Evolutionary conservation across 164 flowering plant genomes (phyloP).

Genomic region (Buxus sempervirens): DNA sequence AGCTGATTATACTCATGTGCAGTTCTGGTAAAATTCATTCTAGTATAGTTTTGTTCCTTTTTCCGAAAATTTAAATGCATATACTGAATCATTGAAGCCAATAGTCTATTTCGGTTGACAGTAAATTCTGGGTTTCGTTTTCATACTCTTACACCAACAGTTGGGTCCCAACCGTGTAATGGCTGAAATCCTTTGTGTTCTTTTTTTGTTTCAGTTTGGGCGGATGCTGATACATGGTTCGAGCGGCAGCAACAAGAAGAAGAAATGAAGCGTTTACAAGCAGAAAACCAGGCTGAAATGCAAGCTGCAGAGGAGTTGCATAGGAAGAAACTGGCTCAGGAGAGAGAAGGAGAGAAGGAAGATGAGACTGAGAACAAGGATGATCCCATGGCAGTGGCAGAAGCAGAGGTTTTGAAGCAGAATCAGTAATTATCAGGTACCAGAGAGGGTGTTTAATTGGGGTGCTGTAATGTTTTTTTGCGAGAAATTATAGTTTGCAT

Average conservation of each 20-base stretch:
- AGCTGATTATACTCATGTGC: neutral
- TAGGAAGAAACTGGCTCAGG: conserved; percentile 75
- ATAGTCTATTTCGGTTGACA: too few species aligned
- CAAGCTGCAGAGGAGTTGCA: conserved; percentile 83
- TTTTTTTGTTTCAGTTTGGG: conserved; percentile 72
- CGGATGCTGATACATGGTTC: conserved; percentile 99
- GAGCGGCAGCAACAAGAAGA: conserved; percentile 94
- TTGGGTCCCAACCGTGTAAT: neutral
- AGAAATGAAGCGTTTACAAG: conserved; percentile 83
- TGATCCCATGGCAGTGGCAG: conserved; percentile 86
- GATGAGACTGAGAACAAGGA: conserved; percentile 51
- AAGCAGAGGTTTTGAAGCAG: conserved; percentile 61
- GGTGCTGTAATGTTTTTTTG: neutral
- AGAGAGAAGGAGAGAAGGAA: conserved; percentile 86
- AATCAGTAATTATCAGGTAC: conserved; percentile 16
- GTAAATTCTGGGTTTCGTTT: too few species aligned
- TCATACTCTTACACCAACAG: neutral
- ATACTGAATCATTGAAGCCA: too few species aligned
- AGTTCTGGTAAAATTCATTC: neutral
- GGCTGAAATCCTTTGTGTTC: neutral
- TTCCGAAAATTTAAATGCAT: too few species aligned
- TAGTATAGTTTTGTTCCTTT: neutral
- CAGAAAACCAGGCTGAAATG: conserved; percentile 76
- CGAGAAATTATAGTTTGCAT: neutral
- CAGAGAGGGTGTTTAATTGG: conserved; percentile 1